These are phyloP conservation scores for Brassica napus DNA, from an alignment of 345 rosid genomes.

Conservation along the genomic window Da-Ae NC_063452.1:1518001-1518500, in stretches of 20 bases:
- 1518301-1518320: background rate
- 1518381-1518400: slow-evolving; percentile 3
- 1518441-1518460: background rate
- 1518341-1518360: background rate
- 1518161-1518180: too few relatives aligned
- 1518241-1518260: background rate
- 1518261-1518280: background rate
- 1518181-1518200: background rate
- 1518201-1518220: background rate
- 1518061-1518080: background rate
- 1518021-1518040: too few relatives aligned
- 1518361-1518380: background rate
- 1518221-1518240: background rate
- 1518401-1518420: background rate
- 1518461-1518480: background rate
- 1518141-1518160: background rate
- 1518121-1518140: background rate
- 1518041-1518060: too few relatives aligned
- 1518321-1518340: background rate
- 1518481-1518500: background rate
- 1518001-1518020: too few relatives aligned
- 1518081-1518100: background rate
- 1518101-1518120: background rate
- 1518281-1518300: background rate
- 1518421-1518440: background rate